phyloP scores from a whole-genome alignment of 1,284 basidiomycete genomes.

The Ganoderma sinense region DNA sequence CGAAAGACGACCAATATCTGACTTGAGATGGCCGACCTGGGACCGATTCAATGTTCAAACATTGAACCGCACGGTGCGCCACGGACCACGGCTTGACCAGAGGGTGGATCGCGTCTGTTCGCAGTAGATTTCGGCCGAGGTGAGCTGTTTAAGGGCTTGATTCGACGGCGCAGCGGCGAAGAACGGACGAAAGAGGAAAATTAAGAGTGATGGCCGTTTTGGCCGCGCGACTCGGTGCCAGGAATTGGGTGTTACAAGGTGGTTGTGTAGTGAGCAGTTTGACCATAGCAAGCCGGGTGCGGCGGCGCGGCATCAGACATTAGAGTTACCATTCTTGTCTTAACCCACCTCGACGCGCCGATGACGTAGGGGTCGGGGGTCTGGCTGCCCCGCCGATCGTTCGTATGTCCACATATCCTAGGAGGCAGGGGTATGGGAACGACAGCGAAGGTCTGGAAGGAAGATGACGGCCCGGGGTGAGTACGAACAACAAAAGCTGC shows the following conservation, averaged over 20 bases:
- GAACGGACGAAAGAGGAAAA: background rate
- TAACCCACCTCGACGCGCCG: background rate
- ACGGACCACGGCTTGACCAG: background rate
- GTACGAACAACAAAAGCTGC: background rate
- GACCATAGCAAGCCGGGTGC: too few species aligned
- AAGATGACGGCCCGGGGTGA: background rate
- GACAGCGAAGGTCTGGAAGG: background rate
- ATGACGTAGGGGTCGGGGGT: conserved; percentile 1
- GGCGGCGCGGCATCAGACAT: background rate
- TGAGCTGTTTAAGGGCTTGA: background rate
- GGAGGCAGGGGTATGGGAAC: background rate
- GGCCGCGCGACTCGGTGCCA: background rate
- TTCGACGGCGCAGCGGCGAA: background rate
- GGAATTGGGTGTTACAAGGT: background rate
- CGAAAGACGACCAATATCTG: background rate
- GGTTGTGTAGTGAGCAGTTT: too few species aligned
- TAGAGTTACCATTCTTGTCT: conserved; percentile 5
- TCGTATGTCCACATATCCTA: background rate
- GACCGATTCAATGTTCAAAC: background rate
- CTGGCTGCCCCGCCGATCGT: background rate
- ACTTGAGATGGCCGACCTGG: background rate
- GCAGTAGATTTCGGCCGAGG: background rate
- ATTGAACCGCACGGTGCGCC: background rate
- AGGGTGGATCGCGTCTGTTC: background rate
- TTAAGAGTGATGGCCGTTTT: background rate